Conservation (phyloP, 441 rosid species). For the Gossypium davidsonii region DNA sequence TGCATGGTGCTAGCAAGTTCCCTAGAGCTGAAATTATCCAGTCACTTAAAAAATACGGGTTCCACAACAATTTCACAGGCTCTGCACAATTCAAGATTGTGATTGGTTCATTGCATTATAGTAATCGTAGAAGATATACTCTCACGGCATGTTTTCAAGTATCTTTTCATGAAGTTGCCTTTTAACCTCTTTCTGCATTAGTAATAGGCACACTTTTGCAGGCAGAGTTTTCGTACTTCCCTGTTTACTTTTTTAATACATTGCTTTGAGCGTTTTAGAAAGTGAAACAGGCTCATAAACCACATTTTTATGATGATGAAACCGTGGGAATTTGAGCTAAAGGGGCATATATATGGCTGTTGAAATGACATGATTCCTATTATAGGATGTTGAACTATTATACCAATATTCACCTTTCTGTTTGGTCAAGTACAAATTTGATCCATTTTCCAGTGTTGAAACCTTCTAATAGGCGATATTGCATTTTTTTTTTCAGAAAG, state of each 20-base stretch:
- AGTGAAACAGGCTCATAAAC: too few relatives aligned
- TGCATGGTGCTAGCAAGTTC: background rate
- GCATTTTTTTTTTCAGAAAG: conserved; percentile 55
- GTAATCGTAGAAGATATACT: background rate
- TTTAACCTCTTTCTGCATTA: background rate
- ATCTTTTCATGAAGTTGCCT: background rate
- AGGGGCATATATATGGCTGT: background rate
- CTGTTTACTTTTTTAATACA: too few relatives aligned
- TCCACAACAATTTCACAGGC: too few relatives aligned
- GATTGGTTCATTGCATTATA: background rate
- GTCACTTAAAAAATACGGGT: background rate
- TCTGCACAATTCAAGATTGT: background rate
- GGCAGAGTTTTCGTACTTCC: too few relatives aligned
- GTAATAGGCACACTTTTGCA: background rate
- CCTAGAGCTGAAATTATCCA: background rate
- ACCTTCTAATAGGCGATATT: conserved; percentile 3
- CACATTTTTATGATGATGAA: background rate
- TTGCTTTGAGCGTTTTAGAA: too few relatives aligned
- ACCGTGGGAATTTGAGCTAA: background rate
- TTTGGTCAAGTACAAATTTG: background rate
- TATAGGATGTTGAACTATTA: background rate
- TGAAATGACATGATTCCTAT: background rate
- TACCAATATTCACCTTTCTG: background rate
- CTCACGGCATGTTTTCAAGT: background rate
- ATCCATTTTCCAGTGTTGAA: background rate